Percentiles rank a stretch among this genome's conserved stretches.
phyloP scores from a whole-genome alignment of 2,329 filamentous ascomycete species.

The Penicillium sp. region DNA sequence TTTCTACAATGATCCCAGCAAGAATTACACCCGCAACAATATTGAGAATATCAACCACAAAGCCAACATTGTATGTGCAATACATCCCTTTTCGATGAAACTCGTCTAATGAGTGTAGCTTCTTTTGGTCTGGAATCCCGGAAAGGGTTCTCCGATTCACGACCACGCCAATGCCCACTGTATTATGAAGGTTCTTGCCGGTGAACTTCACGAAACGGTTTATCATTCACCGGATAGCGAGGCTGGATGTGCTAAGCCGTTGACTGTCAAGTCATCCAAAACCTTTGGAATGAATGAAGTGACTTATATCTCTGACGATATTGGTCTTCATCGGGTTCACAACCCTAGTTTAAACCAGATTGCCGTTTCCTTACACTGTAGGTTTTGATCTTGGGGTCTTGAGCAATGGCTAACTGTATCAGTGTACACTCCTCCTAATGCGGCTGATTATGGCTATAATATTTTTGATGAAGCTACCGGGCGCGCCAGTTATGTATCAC shows the following conservation, averaged over 20 bases:
- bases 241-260: constrained; percentile 11
- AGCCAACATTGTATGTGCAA: constrained; percentile 27
- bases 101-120: constrained; percentile 12
- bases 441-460: constrained; percentile 31
- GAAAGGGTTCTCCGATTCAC: constrained; percentile 33
- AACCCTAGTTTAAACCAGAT: constrained; percentile 25
- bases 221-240: constrained; percentile 19
- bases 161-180: constrained; percentile 36
- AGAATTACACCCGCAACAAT: constrained; percentile 31
- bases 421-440: constrained; percentile 34
- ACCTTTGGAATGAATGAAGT: constrained; percentile 26
- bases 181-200: constrained; percentile 34
- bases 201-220: constrained; percentile 27
- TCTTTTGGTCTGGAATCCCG: constrained; percentile 33
- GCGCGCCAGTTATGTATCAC: constrained; percentile 24
- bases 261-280: constrained; percentile 23
- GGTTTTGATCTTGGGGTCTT: constrained; percentile 9
- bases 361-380: constrained; percentile 32
- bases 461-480: constrained; percentile 29
- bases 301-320: constrained; percentile 31
- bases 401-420: not conserved
- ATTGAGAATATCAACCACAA: constrained; percentile 32
- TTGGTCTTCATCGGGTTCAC: constrained; percentile 29
- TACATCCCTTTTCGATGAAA: not conserved
- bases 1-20: constrained; percentile 29